phyloP scores from a whole-genome alignment of 495 filamentous ascomycete genomes.

The Hypoxylon perforatum region DNA sequence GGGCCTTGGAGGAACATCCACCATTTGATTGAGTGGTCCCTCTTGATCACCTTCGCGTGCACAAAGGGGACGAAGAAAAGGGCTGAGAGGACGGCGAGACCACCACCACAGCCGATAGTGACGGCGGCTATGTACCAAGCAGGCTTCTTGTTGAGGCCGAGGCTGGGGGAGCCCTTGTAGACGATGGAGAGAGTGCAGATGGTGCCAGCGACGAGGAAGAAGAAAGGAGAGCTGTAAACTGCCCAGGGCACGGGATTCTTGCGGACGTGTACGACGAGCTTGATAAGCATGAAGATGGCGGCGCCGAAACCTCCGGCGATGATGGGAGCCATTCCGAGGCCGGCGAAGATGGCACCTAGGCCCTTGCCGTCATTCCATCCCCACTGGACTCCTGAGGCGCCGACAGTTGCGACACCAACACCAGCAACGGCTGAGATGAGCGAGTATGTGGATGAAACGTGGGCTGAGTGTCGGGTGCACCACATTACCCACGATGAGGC shows the following conservation, averaged over 20 bases:
- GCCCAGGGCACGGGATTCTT: constrained; percentile 67
- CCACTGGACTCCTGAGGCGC: constrained; percentile 67
- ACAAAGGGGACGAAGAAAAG: constrained; percentile 71
- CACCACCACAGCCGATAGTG: constrained; percentile 64
- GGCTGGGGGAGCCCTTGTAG: constrained; percentile 71
- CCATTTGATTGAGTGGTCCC: constrained; percentile 64
- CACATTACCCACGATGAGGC: constrained; percentile 65
- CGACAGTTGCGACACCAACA: constrained; percentile 70
- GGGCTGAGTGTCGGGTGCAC: constrained; percentile 69
- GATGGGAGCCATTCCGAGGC: constrained; percentile 68
- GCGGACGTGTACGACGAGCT: constrained; percentile 66
- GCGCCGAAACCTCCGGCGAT: constrained; percentile 68
- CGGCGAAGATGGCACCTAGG: constrained; percentile 70
- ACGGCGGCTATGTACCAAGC: constrained; percentile 65
- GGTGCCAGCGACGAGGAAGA: constrained; percentile 67
- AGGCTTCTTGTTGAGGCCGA: constrained; percentile 66
- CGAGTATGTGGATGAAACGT: constrained; percentile 74
- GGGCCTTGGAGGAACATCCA: constrained; percentile 65
- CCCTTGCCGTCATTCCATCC: constrained; percentile 70
- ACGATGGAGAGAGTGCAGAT: constrained; percentile 71
- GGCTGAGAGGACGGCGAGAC: constrained; percentile 61
- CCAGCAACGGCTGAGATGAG: constrained; percentile 71
- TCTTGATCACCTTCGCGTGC: constrained; percentile 65
- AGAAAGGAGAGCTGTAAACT: constrained; percentile 68
- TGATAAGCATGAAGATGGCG: constrained; percentile 70